Evolutionary conservation across 78 protist species (phyloP), one percentile per base, ranked within the genome.

Genomic region (Cavenderia fasciculata): DNA sequence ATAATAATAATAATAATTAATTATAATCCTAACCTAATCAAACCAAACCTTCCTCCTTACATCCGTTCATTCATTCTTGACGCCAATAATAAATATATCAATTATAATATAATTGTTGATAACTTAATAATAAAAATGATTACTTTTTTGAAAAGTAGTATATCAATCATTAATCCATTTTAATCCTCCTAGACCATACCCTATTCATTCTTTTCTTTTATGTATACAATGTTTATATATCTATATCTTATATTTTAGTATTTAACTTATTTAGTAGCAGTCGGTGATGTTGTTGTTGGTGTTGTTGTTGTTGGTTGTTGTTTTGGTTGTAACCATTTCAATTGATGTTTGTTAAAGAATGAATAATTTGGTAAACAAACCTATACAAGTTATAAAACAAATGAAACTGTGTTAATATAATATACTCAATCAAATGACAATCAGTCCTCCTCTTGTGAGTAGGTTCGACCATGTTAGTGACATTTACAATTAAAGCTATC

Each of bases 361-460:
- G 36, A 43, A 59, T 63, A 72, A 54, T 72, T 36, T 52, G 79
- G 79, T 47, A 72, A 54, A 38, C 79, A 72, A 51, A 72, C 33
- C 79, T 72, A 18, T 72, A 23, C 5, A 29, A 18, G 31, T 46
- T 16, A 68, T 68, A 46, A 46, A 43, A 19, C 1, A 25, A 43
- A 2, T 33, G 70, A n/a, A 8, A 12, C 16, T 63, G 10, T 6
- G 36, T 10, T 4, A 38, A 10, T 14, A 63, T 63, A 63, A 18
- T 56, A 56, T n/a, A 10, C 6, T 18, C n/a, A 21, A n/a, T 21
- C 11, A 10, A 21, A 21, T 56, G 10, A 21, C 5, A 5, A 56
- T 56, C 12, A 10, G 21, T 21, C 7, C 12, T 18, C n/a, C 12
- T 18, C 34, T 56, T 14, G 5, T 56, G 7, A 18, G 36, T 29